Percentiles rank a stretch among this genome's conserved stretches.
Conservation (phyloP, 108 stramenopile genomes). For the Pseudonitzschia delicatissima region DNA sequence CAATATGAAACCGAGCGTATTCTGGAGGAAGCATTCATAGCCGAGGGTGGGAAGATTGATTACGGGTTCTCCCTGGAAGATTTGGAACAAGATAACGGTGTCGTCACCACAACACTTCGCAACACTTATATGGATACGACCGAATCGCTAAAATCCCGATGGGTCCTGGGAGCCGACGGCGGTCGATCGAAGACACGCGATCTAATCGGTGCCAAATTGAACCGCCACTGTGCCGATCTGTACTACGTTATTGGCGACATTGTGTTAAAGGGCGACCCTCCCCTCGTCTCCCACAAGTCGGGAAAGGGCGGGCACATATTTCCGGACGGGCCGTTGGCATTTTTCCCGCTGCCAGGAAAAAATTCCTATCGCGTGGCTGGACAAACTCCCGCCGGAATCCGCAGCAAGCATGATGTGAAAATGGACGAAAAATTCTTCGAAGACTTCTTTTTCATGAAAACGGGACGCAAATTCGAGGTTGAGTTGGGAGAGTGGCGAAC, state of each 20-base stretch:
- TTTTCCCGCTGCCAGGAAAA: background rate
- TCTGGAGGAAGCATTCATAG: background rate
- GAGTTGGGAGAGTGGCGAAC: background rate
- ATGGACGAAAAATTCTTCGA: background rate
- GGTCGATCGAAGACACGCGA: background rate
- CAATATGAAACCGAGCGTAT: background rate
- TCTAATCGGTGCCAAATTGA: background rate
- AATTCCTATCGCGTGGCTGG: background rate
- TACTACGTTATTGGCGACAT: background rate
- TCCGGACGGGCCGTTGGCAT: background rate
- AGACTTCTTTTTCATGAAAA: background rate
- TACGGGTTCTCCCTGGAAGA: background rate
- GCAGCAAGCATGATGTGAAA: background rate
- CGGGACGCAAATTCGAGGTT: background rate
- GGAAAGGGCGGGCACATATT: background rate
- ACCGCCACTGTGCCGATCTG: background rate
- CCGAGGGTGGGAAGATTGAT: background rate
- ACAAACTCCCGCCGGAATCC: background rate
- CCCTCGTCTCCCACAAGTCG: background rate
- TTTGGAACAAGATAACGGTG: background rate
- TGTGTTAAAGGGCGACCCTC: background rate
- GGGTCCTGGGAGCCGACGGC: background rate
- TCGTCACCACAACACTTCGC: background rate
- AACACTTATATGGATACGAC: background rate
- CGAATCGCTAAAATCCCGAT: background rate